These are phyloP conservation scores for Radiomyces spectabilis DNA, from an alignment of 192 early-diverging fungal genomes.

Conservation along the genomic window DNA sequence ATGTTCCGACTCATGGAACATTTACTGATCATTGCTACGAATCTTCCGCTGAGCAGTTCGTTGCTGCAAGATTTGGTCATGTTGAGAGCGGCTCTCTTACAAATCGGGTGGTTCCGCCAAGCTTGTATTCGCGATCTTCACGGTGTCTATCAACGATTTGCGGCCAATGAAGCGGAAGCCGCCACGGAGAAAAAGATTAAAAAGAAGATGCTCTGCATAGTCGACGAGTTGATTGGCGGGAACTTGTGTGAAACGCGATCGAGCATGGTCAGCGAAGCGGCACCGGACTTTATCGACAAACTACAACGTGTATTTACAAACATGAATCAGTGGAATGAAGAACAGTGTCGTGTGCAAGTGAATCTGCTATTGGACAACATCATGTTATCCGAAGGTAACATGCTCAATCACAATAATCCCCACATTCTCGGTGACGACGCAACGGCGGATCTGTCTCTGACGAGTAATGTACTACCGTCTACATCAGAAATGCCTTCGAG, in stretches of 20 bases:
- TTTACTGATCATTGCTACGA: constrained; percentile 12
- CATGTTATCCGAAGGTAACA: constrained; percentile 11
- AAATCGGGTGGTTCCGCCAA: constrained; percentile 21
- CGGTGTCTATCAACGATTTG: constrained; percentile 23
- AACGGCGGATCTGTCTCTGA: not conserved
- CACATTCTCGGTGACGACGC: constrained; percentile 20
- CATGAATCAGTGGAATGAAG: constrained; percentile 46
- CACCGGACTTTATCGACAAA: constrained; percentile 35
- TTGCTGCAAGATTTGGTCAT: constrained; percentile 22
- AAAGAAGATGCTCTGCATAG: constrained; percentile 29
- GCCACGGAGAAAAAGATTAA: constrained; percentile 12
- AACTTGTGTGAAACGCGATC: not conserved
- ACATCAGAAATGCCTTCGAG: not conserved
- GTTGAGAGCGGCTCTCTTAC: constrained; percentile 16
- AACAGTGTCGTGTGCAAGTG: constrained; percentile 41
- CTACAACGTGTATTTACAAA: constrained; percentile 34
- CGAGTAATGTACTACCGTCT: not conserved
- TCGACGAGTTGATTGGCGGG: constrained; percentile 35
- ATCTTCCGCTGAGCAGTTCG: constrained; percentile 18
- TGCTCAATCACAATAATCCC: constrained; percentile 12
- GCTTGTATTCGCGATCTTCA: constrained; percentile 26
- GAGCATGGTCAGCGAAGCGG: not conserved
- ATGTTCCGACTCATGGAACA: constrained; percentile 21
- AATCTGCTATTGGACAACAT: constrained; percentile 39
- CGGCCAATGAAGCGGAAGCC: constrained; percentile 12